These are phyloP conservation scores for Pyrenophora graminea DNA, from an alignment of 2,329 filamentous ascomycete genomes.

Conservation along the genomic window DNA sequence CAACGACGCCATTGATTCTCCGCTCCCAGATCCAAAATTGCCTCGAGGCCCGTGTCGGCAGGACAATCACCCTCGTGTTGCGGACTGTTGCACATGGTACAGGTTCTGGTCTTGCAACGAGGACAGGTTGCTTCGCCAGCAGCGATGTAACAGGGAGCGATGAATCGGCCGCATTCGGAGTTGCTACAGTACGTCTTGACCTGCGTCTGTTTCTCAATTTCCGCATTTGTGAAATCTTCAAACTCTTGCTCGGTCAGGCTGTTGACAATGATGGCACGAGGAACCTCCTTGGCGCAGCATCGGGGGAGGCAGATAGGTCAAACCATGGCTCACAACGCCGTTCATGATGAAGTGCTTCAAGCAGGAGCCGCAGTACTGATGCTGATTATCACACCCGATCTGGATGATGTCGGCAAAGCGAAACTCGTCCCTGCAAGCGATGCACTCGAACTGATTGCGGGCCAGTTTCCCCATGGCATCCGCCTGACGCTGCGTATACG, in stretches of 20 bases:
- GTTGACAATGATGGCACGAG: constrained; percentile 45
- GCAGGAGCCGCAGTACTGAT: constrained; percentile 25
- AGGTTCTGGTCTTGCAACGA: constrained; percentile 16
- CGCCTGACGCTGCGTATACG: constrained; percentile 18
- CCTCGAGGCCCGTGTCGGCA: no score
- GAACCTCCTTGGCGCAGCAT: constrained; percentile 13
- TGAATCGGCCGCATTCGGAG: constrained; percentile 16
- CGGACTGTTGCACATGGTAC: constrained; percentile 18
- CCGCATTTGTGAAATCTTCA: constrained; percentile 9
- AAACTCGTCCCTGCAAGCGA: constrained; percentile 13
- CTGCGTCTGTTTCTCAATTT: constrained; percentile 9
- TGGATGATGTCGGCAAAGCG: not conserved
- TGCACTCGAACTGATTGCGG: constrained; percentile 12
- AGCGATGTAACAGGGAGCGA: constrained; percentile 12
- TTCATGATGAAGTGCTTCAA: constrained; percentile 22
- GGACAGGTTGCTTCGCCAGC: constrained; percentile 15
- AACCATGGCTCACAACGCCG: constrained; percentile 15
- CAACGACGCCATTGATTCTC: no score
- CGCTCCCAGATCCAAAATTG: no score
- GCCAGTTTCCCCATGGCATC: constrained; percentile 15
- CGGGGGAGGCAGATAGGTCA: constrained; percentile 15
- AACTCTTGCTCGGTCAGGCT: constrained; percentile 13
- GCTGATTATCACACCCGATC: not conserved
- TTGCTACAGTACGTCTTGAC: constrained; percentile 24
- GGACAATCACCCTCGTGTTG: constrained; percentile 6